Evolutionary conservation across 2,329 filamentous ascomycete genomes (phyloP).

Genomic region (Clarireedia homoeocarpa): DNA sequence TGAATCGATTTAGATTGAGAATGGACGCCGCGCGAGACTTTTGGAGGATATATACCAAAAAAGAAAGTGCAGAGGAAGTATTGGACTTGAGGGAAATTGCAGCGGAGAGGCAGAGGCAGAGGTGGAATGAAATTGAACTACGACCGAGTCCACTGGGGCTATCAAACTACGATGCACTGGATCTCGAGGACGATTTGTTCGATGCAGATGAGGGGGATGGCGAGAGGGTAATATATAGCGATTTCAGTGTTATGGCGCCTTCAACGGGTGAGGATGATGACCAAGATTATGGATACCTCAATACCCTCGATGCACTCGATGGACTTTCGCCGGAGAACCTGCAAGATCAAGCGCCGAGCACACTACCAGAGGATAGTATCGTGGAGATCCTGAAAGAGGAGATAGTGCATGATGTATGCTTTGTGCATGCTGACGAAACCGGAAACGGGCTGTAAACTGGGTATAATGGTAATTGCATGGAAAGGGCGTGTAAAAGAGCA

Average conservation of each 20-base stretch:
- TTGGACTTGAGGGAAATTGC: constrained; percentile 23
- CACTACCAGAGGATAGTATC: constrained; percentile 23
- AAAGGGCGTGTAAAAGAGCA: constrained; percentile 1
- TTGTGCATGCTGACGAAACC: constrained; percentile 10
- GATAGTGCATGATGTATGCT: constrained; percentile 21
- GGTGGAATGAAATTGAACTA: constrained; percentile 21
- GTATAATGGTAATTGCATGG: neutral
- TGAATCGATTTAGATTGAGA: constrained; percentile 50
- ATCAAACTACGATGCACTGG: constrained; percentile 30
- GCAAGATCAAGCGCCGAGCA: constrained; percentile 21
- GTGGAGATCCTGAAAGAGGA: constrained; percentile 25
- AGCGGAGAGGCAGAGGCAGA: constrained; percentile 17
- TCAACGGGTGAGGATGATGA: constrained; percentile 13
- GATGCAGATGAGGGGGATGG: constrained; percentile 16
- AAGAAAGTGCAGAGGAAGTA: constrained; percentile 7
- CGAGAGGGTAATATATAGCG: constrained; percentile 24
- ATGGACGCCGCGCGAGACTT: constrained; percentile 30
- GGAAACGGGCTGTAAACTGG: neutral
- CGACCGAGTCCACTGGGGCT: constrained; percentile 29
- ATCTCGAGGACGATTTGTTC: constrained; percentile 26
- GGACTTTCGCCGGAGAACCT: constrained; percentile 25
- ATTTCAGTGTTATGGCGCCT: constrained; percentile 29
- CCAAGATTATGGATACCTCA: constrained; percentile 28
- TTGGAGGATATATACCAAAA: constrained; percentile 18
- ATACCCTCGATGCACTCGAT: constrained; percentile 29